A percentile compares a stretch with the other conserved stretches of the same genome.
These are phyloP conservation scores for Trichopus zeylanicus DNA, from an alignment of 116 monocot species.

Conservation along the genomic window DNA sequence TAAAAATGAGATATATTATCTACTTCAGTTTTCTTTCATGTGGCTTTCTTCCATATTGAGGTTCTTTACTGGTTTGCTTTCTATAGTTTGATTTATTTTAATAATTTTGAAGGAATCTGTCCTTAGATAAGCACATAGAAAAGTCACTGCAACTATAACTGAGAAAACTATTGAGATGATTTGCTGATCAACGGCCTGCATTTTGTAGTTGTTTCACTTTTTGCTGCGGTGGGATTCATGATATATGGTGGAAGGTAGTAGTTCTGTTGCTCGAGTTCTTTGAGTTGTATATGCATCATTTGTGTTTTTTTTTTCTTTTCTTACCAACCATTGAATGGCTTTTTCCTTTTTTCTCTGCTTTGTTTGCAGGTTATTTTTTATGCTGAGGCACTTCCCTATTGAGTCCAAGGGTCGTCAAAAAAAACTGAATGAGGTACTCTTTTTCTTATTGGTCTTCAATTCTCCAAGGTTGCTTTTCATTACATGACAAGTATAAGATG, in stretches of 20 bases:
- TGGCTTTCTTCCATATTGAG: no score
- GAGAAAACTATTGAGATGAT: not conserved
- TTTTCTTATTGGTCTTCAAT: not conserved
- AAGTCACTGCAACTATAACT: not conserved
- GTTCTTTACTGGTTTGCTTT: constrained; percentile 13
- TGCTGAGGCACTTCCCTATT: constrained; percentile 76
- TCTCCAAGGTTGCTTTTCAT: no score
- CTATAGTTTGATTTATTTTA: not conserved
- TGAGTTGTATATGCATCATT: not conserved
- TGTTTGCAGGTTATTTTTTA: constrained; percentile 58
- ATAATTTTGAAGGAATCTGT: not conserved
- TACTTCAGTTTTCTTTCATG: no score
- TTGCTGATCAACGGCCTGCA: no score
- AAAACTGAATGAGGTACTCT: constrained; percentile 70
- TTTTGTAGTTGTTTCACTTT: constrained; percentile 70
- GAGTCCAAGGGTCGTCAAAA: constrained; percentile 74
- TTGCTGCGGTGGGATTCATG: constrained; percentile 71
- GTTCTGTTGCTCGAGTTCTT: not conserved
- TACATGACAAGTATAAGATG: no score
- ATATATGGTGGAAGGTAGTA: constrained; percentile 79
- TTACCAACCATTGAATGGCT: not conserved
- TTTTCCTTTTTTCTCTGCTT: no score
- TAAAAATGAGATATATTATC: no score
- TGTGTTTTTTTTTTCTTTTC: not conserved
- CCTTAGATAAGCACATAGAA: not conserved